Base-by-base conservation (phyloP, 306 rosid species). In the Trifolium repens region DNA sequence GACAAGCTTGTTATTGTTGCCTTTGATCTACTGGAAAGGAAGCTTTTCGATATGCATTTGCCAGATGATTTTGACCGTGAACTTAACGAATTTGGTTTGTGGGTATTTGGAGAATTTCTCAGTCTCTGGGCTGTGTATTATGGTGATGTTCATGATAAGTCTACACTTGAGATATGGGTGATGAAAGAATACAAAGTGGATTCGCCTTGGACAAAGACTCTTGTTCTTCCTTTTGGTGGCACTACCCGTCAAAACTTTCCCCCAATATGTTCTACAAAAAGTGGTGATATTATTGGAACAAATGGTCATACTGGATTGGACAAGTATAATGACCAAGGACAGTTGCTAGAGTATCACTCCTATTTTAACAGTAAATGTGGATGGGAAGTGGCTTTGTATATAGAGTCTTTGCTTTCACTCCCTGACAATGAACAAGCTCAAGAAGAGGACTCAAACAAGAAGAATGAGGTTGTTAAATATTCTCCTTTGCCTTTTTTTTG, bases 11-110 rank as follows among this genome's bases (percentile, higher is more conserved):
- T 54, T 49, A 75, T 79, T 39, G 1, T 74, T 46, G 72, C 75
- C 6, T 83, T 74, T 19, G 71, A 79, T 63, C 52, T 79, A 37
- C 7, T 1, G 5, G 27, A 75, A 32, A 74, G 15, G 68, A 10
- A 57, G 5, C 46, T 79, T 0, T 13, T 37, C 0, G 75, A 79
- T 4, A n/a, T 79, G 4, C 24, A 44, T 70, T 9, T 79, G 3
- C 78, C 63, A 0, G 2, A 24, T 35, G 78, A 53, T 9, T 40
- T 53, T 17, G 11, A 7, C 1, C 0, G 0, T 1, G 5, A 9
- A 3, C 14, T 34, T 9, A 59, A 5, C 2, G 3, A 34, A 3
- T 17, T 7, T 72, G 17, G 22, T 52, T 42, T 37, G 2, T 37
- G 42, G 42, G 42, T 37, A 37, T 37, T 37, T 37, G 42, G 42